A percentile compares a stretch with the other conserved stretches of the same genome.
phyloP scores from a whole-genome alignment of 139 green algal genomes.

The Ulvella scutata region DNA sequence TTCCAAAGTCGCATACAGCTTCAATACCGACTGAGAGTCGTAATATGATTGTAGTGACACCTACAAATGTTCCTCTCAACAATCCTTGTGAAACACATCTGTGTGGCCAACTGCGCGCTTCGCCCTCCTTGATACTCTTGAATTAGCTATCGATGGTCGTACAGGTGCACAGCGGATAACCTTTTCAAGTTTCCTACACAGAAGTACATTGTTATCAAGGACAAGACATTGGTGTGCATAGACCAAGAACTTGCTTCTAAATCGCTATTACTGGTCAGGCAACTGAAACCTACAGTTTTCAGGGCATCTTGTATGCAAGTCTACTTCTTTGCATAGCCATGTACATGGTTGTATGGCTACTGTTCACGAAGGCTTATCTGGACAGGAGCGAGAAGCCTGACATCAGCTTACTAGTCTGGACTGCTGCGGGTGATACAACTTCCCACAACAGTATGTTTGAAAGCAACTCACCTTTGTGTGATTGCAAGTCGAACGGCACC shows the following conservation, averaged over 20 bases:
- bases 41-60: too few relatives aligned
- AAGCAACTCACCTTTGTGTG: not conserved
- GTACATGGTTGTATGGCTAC: not conserved
- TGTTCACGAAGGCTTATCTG: not conserved
- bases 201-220: slow-evolving; percentile 2
- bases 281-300: not conserved
- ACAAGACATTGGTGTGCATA: not conserved
- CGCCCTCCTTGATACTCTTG: too few relatives aligned
- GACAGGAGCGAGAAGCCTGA: not conserved
- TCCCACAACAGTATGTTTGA: not conserved
- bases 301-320: not conserved
- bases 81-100: too few relatives aligned
- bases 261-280: not conserved
- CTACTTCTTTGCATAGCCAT: not conserved
- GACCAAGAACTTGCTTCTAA: too few relatives aligned
- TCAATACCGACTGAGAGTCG: too few relatives aligned
- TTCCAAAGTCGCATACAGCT: too few relatives aligned
- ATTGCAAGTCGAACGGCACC: not conserved
- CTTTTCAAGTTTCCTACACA: not conserved
- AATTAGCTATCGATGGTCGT: too few relatives aligned
- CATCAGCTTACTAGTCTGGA: not conserved
- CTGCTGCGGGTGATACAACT: not conserved
- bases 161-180: not conserved
- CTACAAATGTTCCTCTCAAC: too few relatives aligned
- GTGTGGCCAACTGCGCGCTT: too few relatives aligned